Conservation (phyloP, 1,284 basidiomycete species). For the Uromyces viciae-fabae region DNA sequence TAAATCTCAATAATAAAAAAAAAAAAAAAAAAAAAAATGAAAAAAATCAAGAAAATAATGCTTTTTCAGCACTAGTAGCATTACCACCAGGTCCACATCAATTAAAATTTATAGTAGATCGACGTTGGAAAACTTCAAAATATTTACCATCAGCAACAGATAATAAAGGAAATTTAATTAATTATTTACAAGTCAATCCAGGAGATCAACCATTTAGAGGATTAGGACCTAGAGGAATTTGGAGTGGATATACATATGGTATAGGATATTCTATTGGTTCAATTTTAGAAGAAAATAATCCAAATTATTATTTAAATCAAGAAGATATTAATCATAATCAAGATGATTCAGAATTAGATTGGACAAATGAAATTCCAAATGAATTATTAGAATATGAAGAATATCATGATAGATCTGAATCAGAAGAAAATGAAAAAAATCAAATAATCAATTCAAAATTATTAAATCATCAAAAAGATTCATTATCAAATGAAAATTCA, state of each 20-base stretch:
- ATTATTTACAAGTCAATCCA: constrained; percentile 72
- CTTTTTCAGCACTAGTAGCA: constrained; percentile 58
- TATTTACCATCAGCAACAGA: constrained; percentile 78
- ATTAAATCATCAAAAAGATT: not conserved
- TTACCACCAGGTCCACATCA: constrained; percentile 89
- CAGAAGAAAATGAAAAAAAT: constrained; percentile 47
- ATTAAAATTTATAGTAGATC: constrained; percentile 92
- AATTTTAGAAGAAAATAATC: not conserved
- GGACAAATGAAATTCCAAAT: constrained; percentile 72
- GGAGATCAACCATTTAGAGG: constrained; percentile 49
- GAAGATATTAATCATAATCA: constrained; percentile 48
- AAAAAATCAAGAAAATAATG: constrained; percentile 51
- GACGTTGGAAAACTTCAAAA: constrained; percentile 70
- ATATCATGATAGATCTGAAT: constrained; percentile 66
- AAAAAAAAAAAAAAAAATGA: not conserved
- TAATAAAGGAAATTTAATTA: constrained; percentile 88
- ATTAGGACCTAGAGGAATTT: constrained; percentile 49
- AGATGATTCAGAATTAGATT: constrained; percentile 57
- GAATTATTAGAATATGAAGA: constrained; percentile 72
- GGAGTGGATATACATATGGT: constrained; percentile 39
- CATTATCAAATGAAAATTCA: not conserved
- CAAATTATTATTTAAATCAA: not conserved
- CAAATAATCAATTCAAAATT: too few relatives aligned
- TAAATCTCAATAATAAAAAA: not conserved
- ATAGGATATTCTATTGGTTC: constrained; percentile 11